Evolutionary conservation across 164 flowering plant species (phyloP).

Genomic region (Stephania japonica): DNA sequence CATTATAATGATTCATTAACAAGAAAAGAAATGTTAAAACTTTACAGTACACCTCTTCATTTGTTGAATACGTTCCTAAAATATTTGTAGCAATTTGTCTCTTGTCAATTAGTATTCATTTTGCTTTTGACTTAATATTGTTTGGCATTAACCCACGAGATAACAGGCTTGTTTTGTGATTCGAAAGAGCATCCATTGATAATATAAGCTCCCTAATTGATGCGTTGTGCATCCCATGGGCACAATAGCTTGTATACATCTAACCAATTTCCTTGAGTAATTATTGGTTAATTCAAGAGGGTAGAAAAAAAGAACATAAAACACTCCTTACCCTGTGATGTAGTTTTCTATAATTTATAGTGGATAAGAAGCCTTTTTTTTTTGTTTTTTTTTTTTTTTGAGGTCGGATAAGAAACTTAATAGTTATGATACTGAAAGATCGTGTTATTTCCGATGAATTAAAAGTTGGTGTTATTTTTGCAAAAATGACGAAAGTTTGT

Average conservation of each 20-base stretch:
- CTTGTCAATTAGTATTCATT: neutral
- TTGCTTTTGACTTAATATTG: neutral
- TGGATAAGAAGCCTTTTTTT: neutral
- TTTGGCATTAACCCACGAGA: neutral
- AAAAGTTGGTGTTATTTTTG: no score
- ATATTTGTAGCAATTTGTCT: neutral
- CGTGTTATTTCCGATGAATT: no score
- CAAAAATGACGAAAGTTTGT: no score
- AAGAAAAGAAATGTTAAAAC: neutral
- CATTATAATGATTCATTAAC: neutral
- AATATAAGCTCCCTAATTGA: neutral
- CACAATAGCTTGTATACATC: neutral
- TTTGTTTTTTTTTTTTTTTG: no score
- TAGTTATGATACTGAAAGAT: no score
- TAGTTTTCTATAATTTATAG: neutral
- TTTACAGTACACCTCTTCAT: neutral
- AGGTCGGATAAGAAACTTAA: no score
- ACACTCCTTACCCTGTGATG: neutral
- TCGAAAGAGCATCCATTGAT: neutral
- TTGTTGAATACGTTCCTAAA: neutral
- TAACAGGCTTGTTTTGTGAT: neutral
- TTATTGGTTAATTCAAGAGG: neutral
- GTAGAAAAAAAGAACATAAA: neutral
- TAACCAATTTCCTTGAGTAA: neutral
- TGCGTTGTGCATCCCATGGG: neutral